Evolutionary conservation across 495 filamentous ascomycete genomes (phyloP), one percentile per base, ranked within the genome.

Genomic region (Polyplosphaeria fusca): DNA sequence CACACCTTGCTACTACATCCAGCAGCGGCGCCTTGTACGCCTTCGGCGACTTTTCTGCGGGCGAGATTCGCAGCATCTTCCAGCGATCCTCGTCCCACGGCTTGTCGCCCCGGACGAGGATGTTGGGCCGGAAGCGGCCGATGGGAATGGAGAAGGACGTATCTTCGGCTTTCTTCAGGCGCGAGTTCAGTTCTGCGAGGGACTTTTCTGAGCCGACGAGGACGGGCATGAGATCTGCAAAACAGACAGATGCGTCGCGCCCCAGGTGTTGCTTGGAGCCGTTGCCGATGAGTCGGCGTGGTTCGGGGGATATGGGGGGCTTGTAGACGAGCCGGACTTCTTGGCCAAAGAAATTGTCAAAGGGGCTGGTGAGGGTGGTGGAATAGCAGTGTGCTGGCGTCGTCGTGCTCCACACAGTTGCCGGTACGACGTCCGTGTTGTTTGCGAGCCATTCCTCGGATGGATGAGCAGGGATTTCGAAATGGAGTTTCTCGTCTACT

Each of bases 121-220:
- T 70, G 44, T 74, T 74, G 4, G 72, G 72, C 5, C 72, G 63
- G 55, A 74, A 74, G 20, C 72, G 72, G 41, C 80, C 76, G 23
- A 82, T 65, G 25, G 57, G 64, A 42, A 73, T 60, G 28, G n/a
- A 48, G 16, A 61, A 41, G n/a, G n/a, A n/a, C n/a, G n/a, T n/a
- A 18, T 68, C 59, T 13, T 66, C 60, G 19, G 63, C 48, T 1
- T 24, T 44, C 19, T 60, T 35, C 7, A 74, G 63, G 3, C 67
- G 65, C 13, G 25, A n/a, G 49, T 74, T 74, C 5, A 74, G 66
- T 44, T 74, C 71, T 11, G 52, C 51, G 12, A 83, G 69, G 11
- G 74, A 77, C 27, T 70, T 57, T 39, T 72, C 64, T 23, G 25
- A 50, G 11, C 68, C 67, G 14, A 74, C 55, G 24, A 69, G 67